phyloP scores from a whole-genome alignment of 2,329 filamentous ascomycete genomes.

The Talaromyces sp. region DNA sequence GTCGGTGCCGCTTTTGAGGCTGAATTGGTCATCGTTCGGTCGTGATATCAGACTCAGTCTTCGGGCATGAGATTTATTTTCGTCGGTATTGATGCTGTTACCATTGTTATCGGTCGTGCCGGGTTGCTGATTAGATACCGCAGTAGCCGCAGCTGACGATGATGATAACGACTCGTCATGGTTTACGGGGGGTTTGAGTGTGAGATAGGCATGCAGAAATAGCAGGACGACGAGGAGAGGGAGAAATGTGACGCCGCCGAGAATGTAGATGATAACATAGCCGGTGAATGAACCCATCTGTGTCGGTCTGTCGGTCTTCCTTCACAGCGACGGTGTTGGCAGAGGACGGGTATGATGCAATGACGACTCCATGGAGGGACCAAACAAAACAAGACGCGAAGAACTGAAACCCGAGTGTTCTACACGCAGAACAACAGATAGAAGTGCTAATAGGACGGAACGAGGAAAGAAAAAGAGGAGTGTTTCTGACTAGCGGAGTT shows the following conservation, averaged over 20 bases:
- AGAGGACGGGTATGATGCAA: slow-evolving; percentile 27
- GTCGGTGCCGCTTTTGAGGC: slow-evolving; percentile 61
- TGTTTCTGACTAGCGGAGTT: not conserved
- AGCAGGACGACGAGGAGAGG: slow-evolving; percentile 64
- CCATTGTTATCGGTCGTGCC: not conserved
- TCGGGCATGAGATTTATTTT: slow-evolving; percentile 25
- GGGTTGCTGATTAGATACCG: slow-evolving; percentile 3
- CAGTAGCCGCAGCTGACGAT: not conserved
- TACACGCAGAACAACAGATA: not conserved
- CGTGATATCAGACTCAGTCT: slow-evolving; percentile 38
- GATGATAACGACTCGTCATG: slow-evolving; percentile 23
- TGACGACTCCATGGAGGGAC: slow-evolving; percentile 30
- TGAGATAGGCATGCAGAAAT: slow-evolving; percentile 65
- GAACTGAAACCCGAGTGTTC: not conserved
- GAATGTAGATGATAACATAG: slow-evolving; percentile 72
- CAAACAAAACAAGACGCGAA: not conserved
- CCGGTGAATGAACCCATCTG: slow-evolving; percentile 46
- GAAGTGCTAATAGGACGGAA: not conserved
- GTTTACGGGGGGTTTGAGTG: slow-evolving; percentile 51
- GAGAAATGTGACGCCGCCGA: slow-evolving; percentile 85
- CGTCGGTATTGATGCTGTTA: slow-evolving; percentile 33
- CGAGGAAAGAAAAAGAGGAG: not conserved
- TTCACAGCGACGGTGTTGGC: slow-evolving; percentile 16
- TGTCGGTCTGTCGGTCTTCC: slow-evolving; percentile 21
- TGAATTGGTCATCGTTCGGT: slow-evolving; percentile 62